These are phyloP conservation scores for Tylopilus sp. DNA, from an alignment of 1,284 basidiomycete genomes.

Conservation along the genomic window DNA sequence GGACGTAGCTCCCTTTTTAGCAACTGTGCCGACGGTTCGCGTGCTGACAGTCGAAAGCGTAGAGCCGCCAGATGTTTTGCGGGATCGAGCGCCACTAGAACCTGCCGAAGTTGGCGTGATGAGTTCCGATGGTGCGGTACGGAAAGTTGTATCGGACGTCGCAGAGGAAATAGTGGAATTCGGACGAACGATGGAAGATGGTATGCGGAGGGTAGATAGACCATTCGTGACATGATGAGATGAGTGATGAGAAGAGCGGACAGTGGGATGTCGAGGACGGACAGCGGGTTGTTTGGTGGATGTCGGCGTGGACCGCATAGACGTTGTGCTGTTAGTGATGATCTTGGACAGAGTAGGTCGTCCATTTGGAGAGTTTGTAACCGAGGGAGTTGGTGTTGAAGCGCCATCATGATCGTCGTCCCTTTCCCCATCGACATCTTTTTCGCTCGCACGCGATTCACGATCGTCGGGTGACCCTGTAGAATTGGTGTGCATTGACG, in stretches of 20 bases:
- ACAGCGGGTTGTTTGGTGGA: slow-evolving; percentile 14
- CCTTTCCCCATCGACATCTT: slow-evolving; percentile 13
- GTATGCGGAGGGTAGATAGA: slow-evolving; percentile 33
- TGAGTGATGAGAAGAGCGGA: slow-evolving; percentile 24
- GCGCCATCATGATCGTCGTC: slow-evolving; percentile 16
- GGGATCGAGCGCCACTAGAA: slow-evolving; percentile 32
- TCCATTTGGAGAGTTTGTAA: slow-evolving; percentile 15
- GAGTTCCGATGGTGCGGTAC: slow-evolving; percentile 48
- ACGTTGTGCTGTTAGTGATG: slow-evolving; percentile 25
- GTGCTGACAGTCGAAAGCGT: slow-evolving; percentile 37
- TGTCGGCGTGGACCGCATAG: slow-evolving; percentile 30
- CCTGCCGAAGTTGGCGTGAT: slow-evolving; percentile 33
- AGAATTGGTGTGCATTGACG: slow-evolving; percentile 14
- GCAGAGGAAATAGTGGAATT: slow-evolving; percentile 45
- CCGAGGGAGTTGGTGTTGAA: slow-evolving; percentile 17
- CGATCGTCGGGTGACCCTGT: slow-evolving; percentile 4
- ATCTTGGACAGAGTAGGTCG: slow-evolving; percentile 28
- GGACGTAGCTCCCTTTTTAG: slow-evolving; percentile 13
- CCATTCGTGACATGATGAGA: slow-evolving; percentile 24
- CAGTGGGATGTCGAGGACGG: slow-evolving; percentile 20
- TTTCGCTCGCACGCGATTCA: slow-evolving; percentile 2
- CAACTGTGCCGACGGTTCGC: slow-evolving; percentile 33
- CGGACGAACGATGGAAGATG: slow-evolving; percentile 38
- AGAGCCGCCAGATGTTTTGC: slow-evolving; percentile 43
- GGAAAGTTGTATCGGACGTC: slow-evolving; percentile 53